Evolutionary conservation across 176 grass and related monocot species (phyloP), one percentile per base, ranked within the genome.

Genomic region (Triticum urartu): DNA sequence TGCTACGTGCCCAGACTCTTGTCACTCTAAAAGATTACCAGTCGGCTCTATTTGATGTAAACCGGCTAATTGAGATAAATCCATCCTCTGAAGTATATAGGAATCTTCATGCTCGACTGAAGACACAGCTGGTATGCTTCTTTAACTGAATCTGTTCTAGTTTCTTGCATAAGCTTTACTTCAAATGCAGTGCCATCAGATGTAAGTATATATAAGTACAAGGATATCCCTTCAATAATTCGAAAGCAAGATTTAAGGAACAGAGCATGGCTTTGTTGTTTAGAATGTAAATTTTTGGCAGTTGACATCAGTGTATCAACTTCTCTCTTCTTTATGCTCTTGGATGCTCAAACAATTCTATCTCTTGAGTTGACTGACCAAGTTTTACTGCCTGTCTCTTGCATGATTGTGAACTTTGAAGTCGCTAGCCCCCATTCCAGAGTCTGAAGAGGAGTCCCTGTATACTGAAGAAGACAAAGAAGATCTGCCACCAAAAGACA

Each of bases 41-140:
- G 58, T 99, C 97, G 7, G 97, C 97, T 79, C 92, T 99, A 6
- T 99, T 99, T 80, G 97, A 99, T 86, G 97, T 96, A 70, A 99
- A 96, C 83, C 80, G 92, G 33, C 66, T 99, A 12, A 90, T 99
- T 7, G 90, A 99, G 60, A 90, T 99, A 60, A 99, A 95, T 88
- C 97, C 97, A 40, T 86, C 89, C 3, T 99, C 90, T 83, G 92
- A 99, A 68, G 88, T 99, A 70, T 99, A 99, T 67, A 50, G 54
- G 36, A 92, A 99, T 74, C 88, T 99, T 14, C 94, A 94, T 14
- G 90, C 92, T 5, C 90, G 97, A 52, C 78, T 99, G 86, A 96
- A 92, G 85, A 96, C 97, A 85, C 97, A 99, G 64, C 75, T 96
- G n/a, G 97, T 95, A 92, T 50, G 90, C 79, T 83, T 36, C 61